A percentile compares a stretch with the other conserved stretches of the same genome.
Evolutionary conservation across 208 protist species (phyloP).

Genomic region (Polymyxa betae): DNA sequence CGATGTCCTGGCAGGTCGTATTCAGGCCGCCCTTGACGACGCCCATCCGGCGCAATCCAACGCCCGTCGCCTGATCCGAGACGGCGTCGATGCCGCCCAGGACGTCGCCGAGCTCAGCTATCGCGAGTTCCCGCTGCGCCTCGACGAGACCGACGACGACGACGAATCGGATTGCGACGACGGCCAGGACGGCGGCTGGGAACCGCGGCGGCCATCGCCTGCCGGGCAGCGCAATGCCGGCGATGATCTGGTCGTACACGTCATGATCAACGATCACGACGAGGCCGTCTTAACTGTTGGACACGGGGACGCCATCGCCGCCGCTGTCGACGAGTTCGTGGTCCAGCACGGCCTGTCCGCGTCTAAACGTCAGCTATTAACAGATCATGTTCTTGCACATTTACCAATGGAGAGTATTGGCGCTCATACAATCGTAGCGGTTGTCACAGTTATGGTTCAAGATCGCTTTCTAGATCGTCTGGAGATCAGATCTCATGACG

Average conservation of each 20-base stretch:
- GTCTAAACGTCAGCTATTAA: not conserved
- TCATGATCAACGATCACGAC: not conserved
- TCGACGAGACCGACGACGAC: not conserved
- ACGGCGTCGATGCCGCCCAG: not conserved
- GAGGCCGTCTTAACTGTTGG: not conserved
- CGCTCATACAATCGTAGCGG: not conserved
- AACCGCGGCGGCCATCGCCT: not conserved
- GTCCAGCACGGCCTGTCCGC: not conserved
- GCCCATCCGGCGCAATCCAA: not conserved
- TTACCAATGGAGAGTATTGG: not conserved
- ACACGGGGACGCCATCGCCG: not conserved
- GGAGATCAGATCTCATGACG: not conserved
- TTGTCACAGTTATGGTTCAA: not conserved
- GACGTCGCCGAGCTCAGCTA: conserved; percentile 2
- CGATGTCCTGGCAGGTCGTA: not conserved
- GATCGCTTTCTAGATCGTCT: not conserved
- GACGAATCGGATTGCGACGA: not conserved
- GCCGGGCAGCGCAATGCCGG: not conserved
- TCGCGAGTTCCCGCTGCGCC: conserved; percentile 1
- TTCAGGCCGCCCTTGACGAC: not conserved
- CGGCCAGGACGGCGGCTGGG: not conserved
- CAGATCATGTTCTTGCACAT: not conserved
- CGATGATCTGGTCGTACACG: conserved; percentile 28
- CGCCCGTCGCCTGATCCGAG: not conserved
- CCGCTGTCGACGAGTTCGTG: not conserved